These are phyloP conservation scores for Debaryomyces tyrocola DNA, from an alignment of 805 yeast genomes.

Conservation along the genomic window DNA sequence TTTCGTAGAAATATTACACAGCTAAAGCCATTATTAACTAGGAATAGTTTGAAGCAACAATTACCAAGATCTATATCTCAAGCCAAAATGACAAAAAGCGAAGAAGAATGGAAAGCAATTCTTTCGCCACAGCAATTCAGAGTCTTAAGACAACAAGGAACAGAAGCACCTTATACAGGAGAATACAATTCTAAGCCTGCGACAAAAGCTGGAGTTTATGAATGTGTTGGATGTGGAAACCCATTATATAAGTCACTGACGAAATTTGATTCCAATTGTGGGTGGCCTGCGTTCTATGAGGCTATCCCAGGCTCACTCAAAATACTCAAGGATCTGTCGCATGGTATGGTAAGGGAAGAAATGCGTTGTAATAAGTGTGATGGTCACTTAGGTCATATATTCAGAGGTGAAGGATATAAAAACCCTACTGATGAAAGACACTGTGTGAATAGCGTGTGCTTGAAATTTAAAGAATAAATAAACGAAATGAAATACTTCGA, in stretches of 20 bases:
- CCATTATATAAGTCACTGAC: slow-evolving; percentile 79
- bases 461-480: slow-evolving; percentile 51
- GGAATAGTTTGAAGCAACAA: neutral
- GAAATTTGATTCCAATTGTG: slow-evolving; percentile 89
- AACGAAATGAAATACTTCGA: neutral
- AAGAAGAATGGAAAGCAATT: slow-evolving; percentile 77
- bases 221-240: slow-evolving; percentile 81
- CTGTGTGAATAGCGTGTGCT: slow-evolving; percentile 85
- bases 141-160: slow-evolving; percentile 72
- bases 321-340: slow-evolving; percentile 56
- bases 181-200: slow-evolving; percentile 55
- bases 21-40: neutral
- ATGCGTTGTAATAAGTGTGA: slow-evolving; percentile 88
- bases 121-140: slow-evolving; percentile 75
- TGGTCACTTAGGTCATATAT: slow-evolving; percentile 94
- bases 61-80: neutral
- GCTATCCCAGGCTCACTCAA: slow-evolving; percentile 80
- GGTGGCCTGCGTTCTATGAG: slow-evolving; percentile 97
- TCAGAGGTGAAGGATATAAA: slow-evolving; percentile 87
- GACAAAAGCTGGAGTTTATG: slow-evolving; percentile 60
- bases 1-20: neutral
- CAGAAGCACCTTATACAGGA: slow-evolving; percentile 69
- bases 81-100: slow-evolving; percentile 32
- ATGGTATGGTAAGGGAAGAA: slow-evolving; percentile 85
- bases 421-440: slow-evolving; percentile 92